These are phyloP conservation scores for Beta corolliflora DNA, from an alignment of 179 eudicot species.

Conservation along the genomic window DNA sequence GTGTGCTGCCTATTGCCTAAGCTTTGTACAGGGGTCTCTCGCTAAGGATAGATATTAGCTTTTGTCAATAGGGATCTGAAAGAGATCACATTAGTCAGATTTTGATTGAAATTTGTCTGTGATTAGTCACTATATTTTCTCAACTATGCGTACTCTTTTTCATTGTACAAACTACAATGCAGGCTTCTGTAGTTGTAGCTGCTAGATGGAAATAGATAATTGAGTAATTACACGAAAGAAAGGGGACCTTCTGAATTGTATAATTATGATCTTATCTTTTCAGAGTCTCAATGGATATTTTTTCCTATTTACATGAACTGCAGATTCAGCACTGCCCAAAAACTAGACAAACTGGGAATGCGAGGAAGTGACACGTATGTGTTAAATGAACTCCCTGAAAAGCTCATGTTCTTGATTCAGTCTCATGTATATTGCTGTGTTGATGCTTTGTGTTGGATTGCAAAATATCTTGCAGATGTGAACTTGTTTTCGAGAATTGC, in stretches of 20 bases:
- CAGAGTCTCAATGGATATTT: background rate
- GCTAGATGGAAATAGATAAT: background rate
- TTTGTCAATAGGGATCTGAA: background rate
- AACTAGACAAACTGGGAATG: constrained; percentile 98
- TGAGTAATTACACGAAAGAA: background rate
- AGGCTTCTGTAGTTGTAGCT: background rate
- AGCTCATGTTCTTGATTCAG: background rate
- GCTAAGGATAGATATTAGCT: background rate
- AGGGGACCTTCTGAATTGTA: background rate
- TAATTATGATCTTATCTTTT: background rate
- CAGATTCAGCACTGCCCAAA: constrained; percentile 98
- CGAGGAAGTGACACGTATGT: constrained; percentile 99
- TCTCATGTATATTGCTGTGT: background rate
- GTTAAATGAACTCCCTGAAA: constrained; percentile 20
- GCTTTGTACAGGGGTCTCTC: background rate
- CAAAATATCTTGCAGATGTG: constrained; percentile 65
- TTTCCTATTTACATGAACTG: constrained; percentile 23
- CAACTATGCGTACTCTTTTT: background rate
- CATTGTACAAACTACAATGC: background rate
- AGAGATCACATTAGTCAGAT: background rate
- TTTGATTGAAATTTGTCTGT: background rate
- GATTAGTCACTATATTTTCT: background rate
- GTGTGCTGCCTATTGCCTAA: background rate
- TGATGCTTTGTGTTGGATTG: background rate
- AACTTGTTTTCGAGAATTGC: constrained; percentile 96